Conservation (phyloP, 73 alveolate genomes). For the Uronychia setigera region DNA sequence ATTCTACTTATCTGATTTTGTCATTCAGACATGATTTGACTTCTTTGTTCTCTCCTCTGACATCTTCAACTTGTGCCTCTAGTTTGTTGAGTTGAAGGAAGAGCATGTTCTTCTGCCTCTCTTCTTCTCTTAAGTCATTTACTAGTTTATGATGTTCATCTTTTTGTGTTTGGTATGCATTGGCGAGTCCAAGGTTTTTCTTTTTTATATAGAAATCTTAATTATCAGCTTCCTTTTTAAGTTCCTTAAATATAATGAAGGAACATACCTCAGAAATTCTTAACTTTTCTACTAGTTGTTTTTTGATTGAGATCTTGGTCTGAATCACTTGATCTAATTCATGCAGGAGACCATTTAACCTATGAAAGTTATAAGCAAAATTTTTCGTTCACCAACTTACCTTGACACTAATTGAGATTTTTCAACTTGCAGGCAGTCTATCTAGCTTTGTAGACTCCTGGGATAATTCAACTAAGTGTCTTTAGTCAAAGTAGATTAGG, state of each 20-base stretch:
- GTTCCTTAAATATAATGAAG: neutral
- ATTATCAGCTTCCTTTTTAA: neutral
- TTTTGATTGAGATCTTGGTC: neutral
- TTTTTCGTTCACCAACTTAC: neutral
- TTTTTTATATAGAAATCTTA: neutral
- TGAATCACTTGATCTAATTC: neutral
- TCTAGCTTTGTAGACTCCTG: neutral
- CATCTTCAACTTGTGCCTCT: neutral
- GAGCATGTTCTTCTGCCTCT: neutral
- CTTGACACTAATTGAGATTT: too few species aligned
- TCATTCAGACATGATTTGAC: neutral
- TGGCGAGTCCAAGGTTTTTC: neutral
- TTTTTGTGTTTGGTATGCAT: neutral
- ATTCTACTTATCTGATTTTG: neutral
- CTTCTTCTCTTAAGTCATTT: neutral
- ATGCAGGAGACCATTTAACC: neutral
- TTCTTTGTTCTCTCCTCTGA: neutral
- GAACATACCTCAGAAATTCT: neutral
- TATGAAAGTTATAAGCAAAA: neutral
- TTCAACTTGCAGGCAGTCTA: neutral
- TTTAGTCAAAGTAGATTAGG: neutral
- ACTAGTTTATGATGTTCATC: neutral
- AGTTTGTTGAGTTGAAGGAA: neutral
- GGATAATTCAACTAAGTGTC: too few species aligned
- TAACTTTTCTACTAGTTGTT: neutral